phyloP scores from a whole-genome alignment of 139 green algal genomes.

The Chlorokybus atmophyticus region DNA sequence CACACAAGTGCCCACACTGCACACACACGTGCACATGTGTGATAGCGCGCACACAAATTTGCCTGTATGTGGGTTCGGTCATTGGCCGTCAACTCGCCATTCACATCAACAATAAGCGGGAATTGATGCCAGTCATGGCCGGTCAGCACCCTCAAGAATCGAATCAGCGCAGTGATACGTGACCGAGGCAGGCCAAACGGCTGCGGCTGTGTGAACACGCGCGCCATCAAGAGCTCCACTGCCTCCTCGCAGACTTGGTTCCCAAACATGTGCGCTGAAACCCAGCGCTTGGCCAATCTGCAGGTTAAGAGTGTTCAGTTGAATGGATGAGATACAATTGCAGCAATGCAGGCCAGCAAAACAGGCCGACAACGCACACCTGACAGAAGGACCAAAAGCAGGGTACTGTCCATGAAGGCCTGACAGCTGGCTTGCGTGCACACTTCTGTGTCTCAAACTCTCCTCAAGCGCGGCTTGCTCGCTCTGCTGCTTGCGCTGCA shows the following conservation, averaged over 20 bases:
- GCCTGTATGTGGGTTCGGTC: background rate
- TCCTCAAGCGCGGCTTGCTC: background rate
- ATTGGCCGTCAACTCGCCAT: conserved; percentile 1
- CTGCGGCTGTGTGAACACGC: conserved; percentile 12
- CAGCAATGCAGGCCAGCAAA: background rate
- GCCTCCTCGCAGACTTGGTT: conserved; percentile 20
- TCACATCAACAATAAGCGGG: conserved; percentile 28
- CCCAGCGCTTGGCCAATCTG: conserved; percentile 32
- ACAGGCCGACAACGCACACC: conserved; percentile 1
- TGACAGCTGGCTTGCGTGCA: conserved; percentile 10
- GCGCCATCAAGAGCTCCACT: conserved; percentile 29
- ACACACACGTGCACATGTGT: no score
- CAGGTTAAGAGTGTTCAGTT: no score
- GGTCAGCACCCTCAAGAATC: conserved; percentile 16
- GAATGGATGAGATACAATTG: background rate
- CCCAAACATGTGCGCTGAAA: conserved; percentile 22
- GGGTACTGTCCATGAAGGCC: conserved; percentile 12
- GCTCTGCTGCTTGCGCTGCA: background rate
- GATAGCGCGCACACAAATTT: no score
- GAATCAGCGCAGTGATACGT: conserved; percentile 19
- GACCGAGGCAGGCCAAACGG: conserved; percentile 19
- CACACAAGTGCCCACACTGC: no score
- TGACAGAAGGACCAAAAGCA: conserved; percentile 9
- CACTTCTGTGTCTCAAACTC: background rate
- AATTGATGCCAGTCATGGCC: conserved; percentile 10